Percentiles rank a stretch among this genome's conserved stretches.
Conservation (phyloP, 352 stramenopile genomes). For the Globisporangium abappressorium region DNA sequence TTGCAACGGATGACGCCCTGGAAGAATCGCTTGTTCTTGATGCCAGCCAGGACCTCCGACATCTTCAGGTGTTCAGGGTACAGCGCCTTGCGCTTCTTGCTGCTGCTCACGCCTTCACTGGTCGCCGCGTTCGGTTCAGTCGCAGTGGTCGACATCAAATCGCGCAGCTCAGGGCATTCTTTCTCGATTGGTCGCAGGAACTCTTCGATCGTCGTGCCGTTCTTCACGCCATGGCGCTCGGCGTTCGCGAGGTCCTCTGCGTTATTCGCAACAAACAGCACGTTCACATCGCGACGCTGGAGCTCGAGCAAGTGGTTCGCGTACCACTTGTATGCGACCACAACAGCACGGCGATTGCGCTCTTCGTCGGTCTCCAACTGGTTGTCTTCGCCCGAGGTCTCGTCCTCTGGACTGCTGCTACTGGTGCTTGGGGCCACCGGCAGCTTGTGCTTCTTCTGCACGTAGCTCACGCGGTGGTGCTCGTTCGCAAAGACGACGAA, state of each 20-base stretch:
- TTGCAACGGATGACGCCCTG: conserved; percentile 90
- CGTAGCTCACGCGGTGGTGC: conserved; percentile 81
- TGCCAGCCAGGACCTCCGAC: conserved; percentile 76
- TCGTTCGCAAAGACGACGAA: conserved; percentile 95
- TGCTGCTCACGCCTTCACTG: conserved; percentile 41
- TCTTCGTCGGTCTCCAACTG: conserved; percentile 57
- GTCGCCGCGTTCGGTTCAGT: conserved; percentile 20
- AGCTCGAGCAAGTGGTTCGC: conserved; percentile 50
- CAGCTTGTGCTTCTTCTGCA: conserved; percentile 50
- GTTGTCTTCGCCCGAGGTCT: conserved; percentile 27
- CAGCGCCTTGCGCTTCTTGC: conserved; percentile 42
- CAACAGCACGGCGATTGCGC: conserved; percentile 86
- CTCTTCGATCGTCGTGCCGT: conserved; percentile 53
- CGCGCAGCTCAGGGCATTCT: conserved; percentile 50
- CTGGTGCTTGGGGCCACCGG: conserved; percentile 17
- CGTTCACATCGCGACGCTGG: conserved; percentile 39
- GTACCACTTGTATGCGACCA: conserved; percentile 80
- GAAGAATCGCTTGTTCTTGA: conserved; percentile 87
- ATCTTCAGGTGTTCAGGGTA: conserved; percentile 79
- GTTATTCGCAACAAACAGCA: conserved; percentile 69
- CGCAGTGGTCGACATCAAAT: conserved; percentile 46
- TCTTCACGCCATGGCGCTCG: conserved; percentile 38
- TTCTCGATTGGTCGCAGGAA: conserved; percentile 55
- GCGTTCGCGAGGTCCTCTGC: conserved; percentile 49
- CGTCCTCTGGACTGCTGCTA: conserved; percentile 17